Conservation (phyloP, 257 asterid genomes). For the Primulina eburnea region DNA sequence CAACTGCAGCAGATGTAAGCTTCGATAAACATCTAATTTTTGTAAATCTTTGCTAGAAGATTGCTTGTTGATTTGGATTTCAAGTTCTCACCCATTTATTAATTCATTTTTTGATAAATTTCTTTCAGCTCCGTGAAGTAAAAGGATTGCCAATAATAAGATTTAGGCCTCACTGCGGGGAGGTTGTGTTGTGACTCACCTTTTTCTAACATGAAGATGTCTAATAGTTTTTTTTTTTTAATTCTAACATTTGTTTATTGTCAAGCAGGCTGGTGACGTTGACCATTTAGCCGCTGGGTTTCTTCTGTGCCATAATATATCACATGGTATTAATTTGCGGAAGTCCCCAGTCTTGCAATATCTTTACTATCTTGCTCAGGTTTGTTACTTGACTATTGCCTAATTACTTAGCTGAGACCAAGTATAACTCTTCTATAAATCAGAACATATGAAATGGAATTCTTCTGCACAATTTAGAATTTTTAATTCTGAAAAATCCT, state of each 20-base stretch:
- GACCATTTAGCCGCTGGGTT: conserved; percentile 98
- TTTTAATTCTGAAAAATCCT: not conserved
- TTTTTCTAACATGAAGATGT: conserved; percentile 24
- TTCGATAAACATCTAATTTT: conserved; percentile 1
- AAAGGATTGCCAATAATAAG: conserved; percentile 83
- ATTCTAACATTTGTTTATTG: conserved; percentile 17
- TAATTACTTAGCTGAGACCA: conserved; percentile 13
- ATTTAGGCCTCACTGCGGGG: conserved; percentile 97
- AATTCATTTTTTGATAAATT: conserved; percentile 8
- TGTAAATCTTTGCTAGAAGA: not conserved
- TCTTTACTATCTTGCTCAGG: conserved; percentile 96
- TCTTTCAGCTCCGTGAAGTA: conserved; percentile 82
- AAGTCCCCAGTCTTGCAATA: conserved; percentile 89
- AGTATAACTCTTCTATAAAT: not conserved
- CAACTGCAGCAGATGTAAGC: conserved; percentile 13
- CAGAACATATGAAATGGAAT: conserved; percentile 5
- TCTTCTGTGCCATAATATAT: conserved; percentile 79
- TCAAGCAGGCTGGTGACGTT: conserved; percentile 89
- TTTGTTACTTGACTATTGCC: conserved; percentile 31
- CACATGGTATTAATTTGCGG: conserved; percentile 90
- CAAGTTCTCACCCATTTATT: not conserved
- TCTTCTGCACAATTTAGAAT: conserved; percentile 1
- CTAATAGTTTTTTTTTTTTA: conserved; percentile 5
- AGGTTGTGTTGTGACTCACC: conserved; percentile 56
- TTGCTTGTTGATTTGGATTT: not conserved